Base-by-base conservation (phyloP, 495 filamentous ascomycete species). In the Penicilliopsis zonata region DNA sequence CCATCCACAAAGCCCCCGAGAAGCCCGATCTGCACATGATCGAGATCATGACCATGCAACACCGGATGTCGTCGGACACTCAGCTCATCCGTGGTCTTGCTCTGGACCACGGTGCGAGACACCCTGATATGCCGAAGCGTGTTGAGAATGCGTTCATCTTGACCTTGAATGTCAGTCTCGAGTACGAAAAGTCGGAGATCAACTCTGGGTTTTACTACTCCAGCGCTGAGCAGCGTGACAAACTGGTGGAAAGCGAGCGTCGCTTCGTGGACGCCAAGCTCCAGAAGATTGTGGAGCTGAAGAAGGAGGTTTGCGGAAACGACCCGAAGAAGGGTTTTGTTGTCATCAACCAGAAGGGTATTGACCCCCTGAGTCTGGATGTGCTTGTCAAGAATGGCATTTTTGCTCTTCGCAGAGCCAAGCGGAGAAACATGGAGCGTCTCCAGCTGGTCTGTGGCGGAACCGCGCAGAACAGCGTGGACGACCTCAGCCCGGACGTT, bases 21-120 rank as follows among this genome's bases (percentile, higher is more conserved):
- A 96, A 95, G 63, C 90, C 90, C 28, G 90, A 99, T 55, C 59
- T 99, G 40, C 88, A 96, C 61, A 99, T 99, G 90, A 70, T 99
- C 41, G 90, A 99, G 59, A 95, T 99, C 43, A 96, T 96, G 92
- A 95, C 92, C 52, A 99, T 99, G 90, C 90, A 96, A 55, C 90
- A 99, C 63, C 84, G 88, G 35, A 82, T 81, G 22, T 88, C 90
- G 28, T 82, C 90, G 8, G 90, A 99, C 55, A 99, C 90, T 16
- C 86, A 93, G 47, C 75, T 99, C 25, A 94, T 99, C 49, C 75
- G 79, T 39, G 90, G 90, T 33, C 70, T 99, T 19, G 90, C 84
- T 5, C 63, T 99, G 36, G 90, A 99, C 40, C 90, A 99, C 55
- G 90, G 90, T 43, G 90, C 90, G 3, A 73, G 90, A 49, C 90